Evolutionary conservation across 345 rosid species (phyloP), one percentile per base, ranked within the genome.

Genomic region (Theobroma cacao): DNA sequence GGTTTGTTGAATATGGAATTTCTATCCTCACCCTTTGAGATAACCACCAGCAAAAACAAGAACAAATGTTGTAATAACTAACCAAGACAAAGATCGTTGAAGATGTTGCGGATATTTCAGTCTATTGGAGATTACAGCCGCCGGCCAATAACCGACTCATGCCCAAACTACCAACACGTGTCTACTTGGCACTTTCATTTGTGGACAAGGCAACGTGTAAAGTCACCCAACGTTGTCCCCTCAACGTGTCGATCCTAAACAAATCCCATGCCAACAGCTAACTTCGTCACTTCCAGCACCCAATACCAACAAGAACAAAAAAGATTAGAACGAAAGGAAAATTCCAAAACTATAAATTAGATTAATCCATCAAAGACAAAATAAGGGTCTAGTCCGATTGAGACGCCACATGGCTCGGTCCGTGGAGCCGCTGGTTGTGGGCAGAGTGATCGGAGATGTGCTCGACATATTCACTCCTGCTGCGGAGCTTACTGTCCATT

Each of bases 381-480:
- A 36, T 31, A 38, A 10, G 7, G 4, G 13, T 22, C 38, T 58
- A 38, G 47, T 41, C 17, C 33, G 31, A n/a, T n/a, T n/a, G n/a
- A 11, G 34, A 31, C 61, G 36, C 36, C 4, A n/a, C n/a, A 83
- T 84, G 86, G 78, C 71, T 6, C 40, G 84, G 31, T 72, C 80
- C 18, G 67, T 76, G 4, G 87, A 81, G 41, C 80, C 84, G 18
- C 77, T 84, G 58, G 79, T 81, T 6, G 82, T 81, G 2, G 82
- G 84, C 24, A 58, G 72, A 76, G 87, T 84, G 50, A 84, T 84
- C 71, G 87, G 84, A 52, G 87, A 84, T 20, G 87, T 84, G 53
- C 80, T 84, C 17, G 84, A 84, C 62, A 50, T 60, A 79, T 84
- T 79, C 59, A 60, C 14, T 22, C 82, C 80, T 9, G 34, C 60